Base-by-base conservation (phyloP, 129 eudicot genomes). In the Chrysanthemum lavandulifolium region DNA sequence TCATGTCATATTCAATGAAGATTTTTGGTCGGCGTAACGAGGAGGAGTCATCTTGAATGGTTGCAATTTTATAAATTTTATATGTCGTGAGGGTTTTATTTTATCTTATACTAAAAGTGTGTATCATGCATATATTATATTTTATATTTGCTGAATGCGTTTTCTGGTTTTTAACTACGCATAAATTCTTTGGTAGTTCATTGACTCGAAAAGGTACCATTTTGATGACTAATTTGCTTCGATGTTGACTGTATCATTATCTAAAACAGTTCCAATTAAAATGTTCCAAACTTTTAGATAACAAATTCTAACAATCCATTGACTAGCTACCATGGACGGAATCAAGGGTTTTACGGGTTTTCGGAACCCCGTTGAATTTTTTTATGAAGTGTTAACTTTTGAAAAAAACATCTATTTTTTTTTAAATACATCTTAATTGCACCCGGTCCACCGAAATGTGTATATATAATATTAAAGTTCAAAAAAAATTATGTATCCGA, bases 1-100 rank as follows among this genome's bases (percentile, higher is more conserved):
- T 73, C 19, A 51, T 29, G 78, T 61, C 78, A 73, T 62, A 62
- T 27, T 73, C 78, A 29, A 14, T 51, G 61, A 29, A 55, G 51
- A 51, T 67, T 29, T 73, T 73, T 73, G 78, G 78, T 73, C 78
- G 70, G 70, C 53, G 18, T 11, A 36, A 31, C 36, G 36, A 49
- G 62, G 8, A 48, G 36, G 14, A 50, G 51, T 61, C 56, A 61
- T 16, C 50, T 25, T 15, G 18, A 40, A 71, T 12, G 31, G n/a
- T 33, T 33, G 15, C 45, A 53, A 56, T 31, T 61, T 25, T 21
- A 45, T 47, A 48, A 72, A 45, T 60, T 49, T 61, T 5, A 49
- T 49, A 47, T 19, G 21, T 19, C 21, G 21, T 19, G 21, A 19
- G 21, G 21, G 21, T 19, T 19, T 19, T 19, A 19, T 19, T 19